A percentile compares a stretch with the other conserved stretches of the same genome.
Conservation (phyloP, 441 rosid species). For the Geranium incanum region DNA sequence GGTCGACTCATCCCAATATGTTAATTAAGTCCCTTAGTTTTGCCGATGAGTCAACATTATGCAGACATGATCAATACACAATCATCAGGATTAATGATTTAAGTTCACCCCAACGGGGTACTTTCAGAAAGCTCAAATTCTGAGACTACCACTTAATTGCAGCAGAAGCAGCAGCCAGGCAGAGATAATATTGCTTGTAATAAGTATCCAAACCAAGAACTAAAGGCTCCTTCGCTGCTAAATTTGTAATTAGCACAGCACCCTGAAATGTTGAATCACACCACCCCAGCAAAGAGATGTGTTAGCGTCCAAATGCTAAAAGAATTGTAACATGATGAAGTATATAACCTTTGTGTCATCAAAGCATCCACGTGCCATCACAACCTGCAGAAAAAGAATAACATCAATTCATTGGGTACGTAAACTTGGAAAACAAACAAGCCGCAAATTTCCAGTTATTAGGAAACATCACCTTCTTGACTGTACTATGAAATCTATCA, state of each 20-base stretch:
- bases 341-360: slow-evolving; percentile 85
- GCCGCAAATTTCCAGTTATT: slow-evolving; percentile 4
- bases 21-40: neutral
- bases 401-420: slow-evolving; percentile 15
- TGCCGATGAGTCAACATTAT: neutral
- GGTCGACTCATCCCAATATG: neutral
- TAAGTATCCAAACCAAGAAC: slow-evolving; percentile 88
- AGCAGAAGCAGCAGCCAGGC: slow-evolving; percentile 91
- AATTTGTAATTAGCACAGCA: slow-evolving; percentile 65
- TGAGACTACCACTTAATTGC: slow-evolving; percentile 70
- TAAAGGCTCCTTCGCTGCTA: slow-evolving; percentile 84
- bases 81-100: neutral
- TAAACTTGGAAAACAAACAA: slow-evolving; percentile 12
- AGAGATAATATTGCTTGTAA: slow-evolving; percentile 94
- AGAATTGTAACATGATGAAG: slow-evolving; percentile 11
- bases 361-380: slow-evolving; percentile 84
- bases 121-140: slow-evolving; percentile 13
- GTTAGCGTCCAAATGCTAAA: slow-evolving; percentile 19
- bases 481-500: slow-evolving; percentile 51
- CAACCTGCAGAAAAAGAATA: slow-evolving; percentile 45
- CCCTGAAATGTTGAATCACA: slow-evolving; percentile 50
- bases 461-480: slow-evolving; percentile 55
- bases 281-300: slow-evolving; percentile 16
- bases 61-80: slow-evolving; percentile 4
- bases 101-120: slow-evolving; percentile 14